These are phyloP conservation scores for Fusarium succisae DNA, from an alignment of 2,329 filamentous ascomycete genomes.

Conservation along the genomic window DNA sequence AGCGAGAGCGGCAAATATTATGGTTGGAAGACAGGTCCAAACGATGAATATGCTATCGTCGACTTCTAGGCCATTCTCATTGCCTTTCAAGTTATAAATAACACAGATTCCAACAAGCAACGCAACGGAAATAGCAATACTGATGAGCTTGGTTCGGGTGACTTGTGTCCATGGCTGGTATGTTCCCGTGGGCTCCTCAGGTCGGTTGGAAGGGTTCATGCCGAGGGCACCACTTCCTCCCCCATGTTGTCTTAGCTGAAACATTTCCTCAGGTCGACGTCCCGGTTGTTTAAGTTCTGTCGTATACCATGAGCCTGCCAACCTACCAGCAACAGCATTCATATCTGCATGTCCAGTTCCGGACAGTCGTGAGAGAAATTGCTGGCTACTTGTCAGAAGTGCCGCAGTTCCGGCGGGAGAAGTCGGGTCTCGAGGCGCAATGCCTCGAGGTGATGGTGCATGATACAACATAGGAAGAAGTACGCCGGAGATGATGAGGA, in stretches of 20 bases:
- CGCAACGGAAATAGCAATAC: slow-evolving; percentile 21
- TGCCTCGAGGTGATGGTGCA: slow-evolving; percentile 39
- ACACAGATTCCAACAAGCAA: slow-evolving; percentile 37
- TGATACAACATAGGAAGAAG: slow-evolving; percentile 42
- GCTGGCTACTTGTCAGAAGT: slow-evolving; percentile 38
- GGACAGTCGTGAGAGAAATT: slow-evolving; percentile 35
- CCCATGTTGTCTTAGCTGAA: slow-evolving; percentile 40
- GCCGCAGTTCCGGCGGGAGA: slow-evolving; percentile 41
- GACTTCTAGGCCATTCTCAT: slow-evolving; percentile 30
- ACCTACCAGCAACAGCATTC: slow-evolving; percentile 31
- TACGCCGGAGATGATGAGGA: slow-evolving; percentile 31
- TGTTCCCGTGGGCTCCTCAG: slow-evolving; percentile 19
- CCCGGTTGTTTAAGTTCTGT: slow-evolving; percentile 37
- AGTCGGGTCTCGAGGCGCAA: slow-evolving; percentile 43
- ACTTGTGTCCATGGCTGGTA: slow-evolving; percentile 42
- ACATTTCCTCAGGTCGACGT: slow-evolving; percentile 35
- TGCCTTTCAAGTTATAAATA: slow-evolving; percentile 32
- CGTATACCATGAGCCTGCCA: slow-evolving; percentile 45
- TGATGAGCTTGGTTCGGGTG: slow-evolving; percentile 18
- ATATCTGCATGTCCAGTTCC: slow-evolving; percentile 39
- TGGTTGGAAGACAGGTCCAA: slow-evolving; percentile 42
- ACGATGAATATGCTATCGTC: slow-evolving; percentile 31
- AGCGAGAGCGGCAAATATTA: slow-evolving; percentile 32
- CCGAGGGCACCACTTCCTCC: slow-evolving; percentile 29
- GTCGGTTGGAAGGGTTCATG: slow-evolving; percentile 7